phyloP scores from a whole-genome alignment of 306 rosid genomes.

The Trichosanthes truncata region DNA sequence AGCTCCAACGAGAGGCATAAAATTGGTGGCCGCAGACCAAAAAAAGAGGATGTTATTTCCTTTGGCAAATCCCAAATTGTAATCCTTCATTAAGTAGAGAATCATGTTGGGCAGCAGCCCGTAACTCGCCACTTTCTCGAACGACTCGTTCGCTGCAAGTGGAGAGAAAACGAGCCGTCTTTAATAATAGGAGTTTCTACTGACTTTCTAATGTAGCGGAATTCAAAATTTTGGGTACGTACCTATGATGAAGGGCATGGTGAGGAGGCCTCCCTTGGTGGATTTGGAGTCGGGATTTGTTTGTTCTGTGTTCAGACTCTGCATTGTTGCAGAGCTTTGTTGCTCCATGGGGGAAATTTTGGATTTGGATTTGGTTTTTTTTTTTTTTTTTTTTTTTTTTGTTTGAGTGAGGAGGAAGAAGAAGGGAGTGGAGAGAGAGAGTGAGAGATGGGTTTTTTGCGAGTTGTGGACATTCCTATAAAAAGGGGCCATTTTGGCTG shows the following conservation, averaged over 20 bases:
- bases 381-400: neutral
- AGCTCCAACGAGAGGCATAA: slow-evolving; percentile 47
- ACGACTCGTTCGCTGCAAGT: slow-evolving; percentile 45
- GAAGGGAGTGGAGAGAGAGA: neutral
- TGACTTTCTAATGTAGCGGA: neutral
- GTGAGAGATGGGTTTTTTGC: neutral
- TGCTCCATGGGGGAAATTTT: slow-evolving; percentile 11
- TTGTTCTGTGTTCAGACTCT: neutral
- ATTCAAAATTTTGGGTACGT: neutral
- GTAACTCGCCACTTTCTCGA: slow-evolving; percentile 48
- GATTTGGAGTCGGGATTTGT: neutral
- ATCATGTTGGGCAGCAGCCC: slow-evolving; percentile 60
- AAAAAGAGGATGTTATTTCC: slow-evolving; percentile 31
- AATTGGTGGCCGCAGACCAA: slow-evolving; percentile 48
- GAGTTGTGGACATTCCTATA: neutral
- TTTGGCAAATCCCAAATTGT: slow-evolving; percentile 27
- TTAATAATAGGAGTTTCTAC: neutral
- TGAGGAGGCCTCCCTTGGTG: slow-evolving; percentile 42
- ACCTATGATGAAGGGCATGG: slow-evolving; percentile 71
- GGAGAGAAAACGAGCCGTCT: neutral
- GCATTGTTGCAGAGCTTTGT: neutral
- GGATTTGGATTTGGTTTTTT: neutral
- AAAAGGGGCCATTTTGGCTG: neutral
- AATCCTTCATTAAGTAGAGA: slow-evolving; percentile 33
- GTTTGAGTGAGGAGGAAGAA: neutral